Evolutionary conservation across 176 grass and related monocot genomes (phyloP), one percentile per base, ranked within the genome.

Genomic region (Oryza rufipogon): DNA sequence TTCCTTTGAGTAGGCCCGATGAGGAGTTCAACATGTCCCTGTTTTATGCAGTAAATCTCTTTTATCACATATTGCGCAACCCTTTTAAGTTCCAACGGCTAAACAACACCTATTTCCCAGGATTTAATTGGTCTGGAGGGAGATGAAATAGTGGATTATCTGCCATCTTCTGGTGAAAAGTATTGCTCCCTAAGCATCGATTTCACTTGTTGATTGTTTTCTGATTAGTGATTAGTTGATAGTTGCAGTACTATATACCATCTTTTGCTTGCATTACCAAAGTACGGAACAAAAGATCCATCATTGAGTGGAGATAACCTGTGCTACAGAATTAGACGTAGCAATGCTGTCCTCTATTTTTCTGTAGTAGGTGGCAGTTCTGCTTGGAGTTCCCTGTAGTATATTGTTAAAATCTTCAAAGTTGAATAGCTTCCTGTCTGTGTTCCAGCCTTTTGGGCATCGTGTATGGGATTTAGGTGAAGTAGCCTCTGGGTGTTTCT

Each of bases 111-210:
- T 58, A n/a, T 51, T 80, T 78, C 28, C 9, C 80, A 98, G 95
- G 89, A 91, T 76, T 75, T 98, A 80, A 73, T 98, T 89, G 95
- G 95, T 74, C 90, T 98, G 73, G 95, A 95, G 25, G 89, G 90
- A 74, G 77, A 88, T 85, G 89, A 90, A 80, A 66, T 98, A 87
- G 45, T 75, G 2, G 60, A 88, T 49, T 98, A 88, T 81, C 77
- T 98, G 83, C 92, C 95, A 87, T 88, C 91, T 83, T 87, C 92
- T 87, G 88, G 88, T 86, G 85, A 90, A 90, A 98, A 68, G 95
- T 98, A 95, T 79, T 83, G 7, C 87, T 72, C 68, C 77, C 77
- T 70, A 77, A 77, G 3, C 73, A 83, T 48, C 4, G 60, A 6
- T 83, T 23, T 72, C 56, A 74, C 34, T 74, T 66, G 19, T 71